phyloP scores from a whole-genome alignment of 306 rosid genomes.

The cucumber (Cucumis sativus) region Cucumber_9930_V3 NC_026657.2:12388001-12388500 shows the following conservation, averaged over 20 bases:
- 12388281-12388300: background rate
- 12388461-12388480: background rate
- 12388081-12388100: background rate
- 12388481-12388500: background rate
- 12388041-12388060: background rate
- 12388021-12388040: background rate
- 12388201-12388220: background rate
- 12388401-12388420: conserved; percentile 14
- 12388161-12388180: background rate
- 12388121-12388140: background rate
- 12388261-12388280: background rate
- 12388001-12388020: background rate
- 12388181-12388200: background rate
- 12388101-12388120: background rate
- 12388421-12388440: conserved; percentile 29
- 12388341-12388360: background rate
- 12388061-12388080: background rate
- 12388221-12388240: background rate
- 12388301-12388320: background rate
- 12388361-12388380: background rate
- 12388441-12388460: conserved; percentile 23
- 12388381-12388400: conserved; percentile 5
- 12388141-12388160: background rate
- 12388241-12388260: background rate
- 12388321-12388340: background rate